Base-by-base conservation (phyloP, 129 eudicot genomes). In the Ambrosia trifida region DNA sequence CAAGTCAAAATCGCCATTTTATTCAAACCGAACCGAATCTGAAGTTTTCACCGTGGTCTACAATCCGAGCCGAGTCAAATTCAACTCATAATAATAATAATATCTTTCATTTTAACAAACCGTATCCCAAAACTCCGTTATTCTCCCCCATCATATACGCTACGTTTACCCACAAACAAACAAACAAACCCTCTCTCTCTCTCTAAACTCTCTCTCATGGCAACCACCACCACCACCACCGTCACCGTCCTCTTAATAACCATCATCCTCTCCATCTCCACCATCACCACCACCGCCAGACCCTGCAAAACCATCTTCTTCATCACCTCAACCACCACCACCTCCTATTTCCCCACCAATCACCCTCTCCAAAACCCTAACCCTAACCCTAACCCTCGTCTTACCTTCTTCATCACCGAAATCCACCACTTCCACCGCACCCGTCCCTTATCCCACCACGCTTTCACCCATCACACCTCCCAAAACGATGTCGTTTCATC, bases 301-400 rank as follows among this genome's bases (percentile, higher is more conserved):
- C 98, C 98, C n/a, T 90, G 98, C 83, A 89, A 87, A 78, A 89
- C 96, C 58, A 85, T 93, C 74, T 80, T 93, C 87, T 77, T 87
- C 85, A 83, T 84, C 84, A 81, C 85, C 84, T 66, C 96, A 72
- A 28, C 91, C 76, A 64, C 91, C 76, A 53, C 95, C 56, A 57
- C 90, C 57, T 79, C 84, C 49, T 77, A 56, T 64, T 67, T 75
- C 61, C 74, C 33, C 19, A 66, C 28, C 28, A 24, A 63, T 33
- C 72, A 47, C 68, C 61, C 44, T 14, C 67, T 82, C 81, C 77
- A 50, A 78, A 70, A 51, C 77, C 82, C 73, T 72, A 24, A 24
- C 28, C 82, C 73, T 72, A 24, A 24, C 28, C 56, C 66, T 24
- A 24, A 24, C 41, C 80, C 68, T 31, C 74, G 66, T n/a, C 40